Evolutionary conservation across 73 alveolate genomes (phyloP).

Genomic region (Paramecium octaurelia): DNA sequence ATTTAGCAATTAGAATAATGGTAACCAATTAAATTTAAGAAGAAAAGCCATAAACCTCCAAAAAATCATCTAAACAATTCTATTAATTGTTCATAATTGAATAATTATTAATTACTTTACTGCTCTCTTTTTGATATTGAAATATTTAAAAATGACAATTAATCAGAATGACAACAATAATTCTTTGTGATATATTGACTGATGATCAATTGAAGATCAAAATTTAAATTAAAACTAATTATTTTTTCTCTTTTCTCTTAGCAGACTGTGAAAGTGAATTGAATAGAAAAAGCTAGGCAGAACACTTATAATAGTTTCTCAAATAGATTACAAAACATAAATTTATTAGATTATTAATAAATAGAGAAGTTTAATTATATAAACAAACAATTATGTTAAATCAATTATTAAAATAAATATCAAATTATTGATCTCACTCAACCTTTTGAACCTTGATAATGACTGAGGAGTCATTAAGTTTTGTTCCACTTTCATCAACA

Average conservation of each 20-base stretch:
- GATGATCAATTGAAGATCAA: no score
- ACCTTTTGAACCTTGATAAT: neutral
- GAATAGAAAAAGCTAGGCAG: no score
- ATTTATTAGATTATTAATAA: no score
- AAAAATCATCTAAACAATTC: neutral
- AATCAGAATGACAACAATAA: neutral
- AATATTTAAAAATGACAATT: constrained; percentile 11
- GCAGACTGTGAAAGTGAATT: no score
- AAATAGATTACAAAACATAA: no score
- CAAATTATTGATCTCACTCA: neutral
- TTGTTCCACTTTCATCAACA: neutral
- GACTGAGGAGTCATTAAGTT: neutral
- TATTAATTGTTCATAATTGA: neutral
- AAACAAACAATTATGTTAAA: no score
- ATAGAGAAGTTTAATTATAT: no score
- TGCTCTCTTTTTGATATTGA: constrained; percentile 44
- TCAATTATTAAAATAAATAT: neutral
- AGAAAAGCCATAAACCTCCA: neutral
- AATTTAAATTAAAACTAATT: no score
- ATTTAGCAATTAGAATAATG: no score
- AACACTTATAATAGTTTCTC: no score
- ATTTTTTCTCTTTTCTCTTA: no score
- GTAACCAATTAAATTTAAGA: no score
- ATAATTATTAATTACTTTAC: constrained; percentile 33
- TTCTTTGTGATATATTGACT: neutral